Conservation (phyloP, 139 green algal genomes). For the Coccomyxa sp. region DNA sequence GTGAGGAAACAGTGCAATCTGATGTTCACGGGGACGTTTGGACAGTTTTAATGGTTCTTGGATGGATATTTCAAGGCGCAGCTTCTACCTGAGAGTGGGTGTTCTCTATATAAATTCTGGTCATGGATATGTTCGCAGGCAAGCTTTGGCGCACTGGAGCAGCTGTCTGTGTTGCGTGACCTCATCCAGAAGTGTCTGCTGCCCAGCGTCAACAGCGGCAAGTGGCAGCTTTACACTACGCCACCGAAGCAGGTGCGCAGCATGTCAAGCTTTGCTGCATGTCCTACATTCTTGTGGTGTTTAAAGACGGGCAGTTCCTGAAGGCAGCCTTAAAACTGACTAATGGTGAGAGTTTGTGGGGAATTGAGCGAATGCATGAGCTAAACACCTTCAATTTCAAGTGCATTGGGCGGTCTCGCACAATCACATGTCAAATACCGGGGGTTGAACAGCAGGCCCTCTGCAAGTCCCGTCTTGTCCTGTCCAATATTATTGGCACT, state of each 20-base stretch:
- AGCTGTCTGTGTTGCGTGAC: slow-evolving; percentile 4
- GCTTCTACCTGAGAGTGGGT: too few relatives aligned
- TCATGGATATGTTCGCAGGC: slow-evolving; percentile 5
- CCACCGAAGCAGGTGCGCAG: slow-evolving; percentile 18
- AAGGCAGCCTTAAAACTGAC: neutral
- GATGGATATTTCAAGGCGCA: too few relatives aligned
- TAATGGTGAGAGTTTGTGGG: neutral
- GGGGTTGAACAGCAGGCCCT: neutral
- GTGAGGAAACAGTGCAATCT: neutral
- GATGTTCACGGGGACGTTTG: neutral
- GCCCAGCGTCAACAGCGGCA: neutral
- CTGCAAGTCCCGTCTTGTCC: neutral
- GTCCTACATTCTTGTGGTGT: neutral
- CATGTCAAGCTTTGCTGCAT: neutral
- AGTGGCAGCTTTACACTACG: slow-evolving; percentile 28
- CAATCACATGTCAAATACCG: neutral
- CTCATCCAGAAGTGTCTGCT: slow-evolving; percentile 12
- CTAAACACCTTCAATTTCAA: neutral
- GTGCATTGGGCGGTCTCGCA: neutral
- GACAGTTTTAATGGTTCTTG: neutral
- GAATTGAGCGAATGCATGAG: neutral
- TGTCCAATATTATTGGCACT: neutral
- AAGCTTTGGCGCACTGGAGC: slow-evolving; percentile 7
- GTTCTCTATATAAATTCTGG: neutral
- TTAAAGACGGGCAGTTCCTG: neutral